A percentile compares a stretch with the other conserved stretches of the same genome.
Conservation (phyloP, 306 rosid species). For the Cicer pinnatifidum region DNA sequence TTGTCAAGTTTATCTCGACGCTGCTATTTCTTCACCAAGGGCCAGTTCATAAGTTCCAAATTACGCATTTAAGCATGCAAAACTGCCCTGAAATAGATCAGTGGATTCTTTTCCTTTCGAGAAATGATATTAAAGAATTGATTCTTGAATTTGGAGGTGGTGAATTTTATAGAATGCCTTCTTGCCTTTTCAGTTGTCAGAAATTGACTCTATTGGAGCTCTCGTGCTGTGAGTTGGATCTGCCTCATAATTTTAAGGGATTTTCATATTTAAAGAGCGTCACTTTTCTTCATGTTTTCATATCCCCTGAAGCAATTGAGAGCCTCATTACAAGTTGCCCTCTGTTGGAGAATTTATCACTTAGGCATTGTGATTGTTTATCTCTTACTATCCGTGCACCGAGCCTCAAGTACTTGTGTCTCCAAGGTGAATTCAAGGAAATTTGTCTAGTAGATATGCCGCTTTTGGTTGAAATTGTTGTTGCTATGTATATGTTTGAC, state of each 20-base stretch:
- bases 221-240: slow-evolving; percentile 78
- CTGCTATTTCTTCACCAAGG: slow-evolving; percentile 87
- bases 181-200: slow-evolving; percentile 74
- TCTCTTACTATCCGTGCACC: slow-evolving; percentile 75
- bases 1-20: slow-evolving; percentile 65
- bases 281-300: slow-evolving; percentile 73
- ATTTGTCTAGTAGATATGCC: slow-evolving; percentile 78
- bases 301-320: slow-evolving; percentile 73
- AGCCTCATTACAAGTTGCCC: slow-evolving; percentile 73
- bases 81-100: slow-evolving; percentile 79
- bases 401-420: slow-evolving; percentile 72
- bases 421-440: slow-evolving; percentile 91
- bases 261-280: slow-evolving; percentile 70
- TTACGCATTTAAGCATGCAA: slow-evolving; percentile 59
- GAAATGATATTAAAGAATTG: slow-evolving; percentile 74
- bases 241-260: slow-evolving; percentile 70
- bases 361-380: slow-evolving; percentile 70
- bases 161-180: slow-evolving; percentile 77
- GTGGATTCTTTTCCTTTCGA: slow-evolving; percentile 88
- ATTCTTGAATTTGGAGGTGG: slow-evolving; percentile 76
- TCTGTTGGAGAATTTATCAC: slow-evolving; percentile 70
- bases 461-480: slow-evolving; percentile 60
- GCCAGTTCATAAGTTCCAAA: slow-evolving; percentile 85
- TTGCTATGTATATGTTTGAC: slow-evolving; percentile 80
- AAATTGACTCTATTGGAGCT: slow-evolving; percentile 74